These are phyloP conservation scores for Pseudozyma sp. DNA, from an alignment of 1,284 basidiomycete genomes.

Conservation along the genomic window DNA sequence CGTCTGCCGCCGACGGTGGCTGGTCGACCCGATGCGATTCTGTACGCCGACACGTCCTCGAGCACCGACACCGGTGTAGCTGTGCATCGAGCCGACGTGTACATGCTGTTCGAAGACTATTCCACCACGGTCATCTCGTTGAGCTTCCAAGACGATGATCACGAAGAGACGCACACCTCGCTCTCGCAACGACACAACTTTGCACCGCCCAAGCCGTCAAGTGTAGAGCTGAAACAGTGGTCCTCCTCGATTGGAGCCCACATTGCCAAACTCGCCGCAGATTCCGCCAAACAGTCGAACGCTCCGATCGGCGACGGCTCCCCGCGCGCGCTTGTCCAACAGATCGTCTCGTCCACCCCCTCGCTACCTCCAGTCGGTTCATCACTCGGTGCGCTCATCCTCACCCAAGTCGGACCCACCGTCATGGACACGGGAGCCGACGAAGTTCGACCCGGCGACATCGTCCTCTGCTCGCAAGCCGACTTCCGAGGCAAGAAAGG, in stretches of 20 bases:
- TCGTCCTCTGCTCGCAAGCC: constrained; percentile 80
- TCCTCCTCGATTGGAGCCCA: constrained; percentile 81
- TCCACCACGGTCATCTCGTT: constrained; percentile 53
- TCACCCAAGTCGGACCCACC: constrained; percentile 75
- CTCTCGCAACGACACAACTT: constrained; percentile 45
- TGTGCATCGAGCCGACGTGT: constrained; percentile 45
- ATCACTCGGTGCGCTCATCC: constrained; percentile 41
- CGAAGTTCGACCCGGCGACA: constrained; percentile 86
- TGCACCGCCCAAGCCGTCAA: constrained; percentile 46
- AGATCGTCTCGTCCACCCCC: constrained; percentile 76
- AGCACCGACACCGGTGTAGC: constrained; percentile 12
- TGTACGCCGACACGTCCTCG: constrained; percentile 48
- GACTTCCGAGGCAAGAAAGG: constrained; percentile 87
- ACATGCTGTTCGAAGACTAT: constrained; percentile 58
- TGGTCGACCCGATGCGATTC: constrained; percentile 52
- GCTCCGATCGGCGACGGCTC: constrained; percentile 80
- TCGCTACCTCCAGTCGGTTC: constrained; percentile 67
- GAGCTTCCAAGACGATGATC: constrained; percentile 51
- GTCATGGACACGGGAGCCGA: constrained; percentile 77
- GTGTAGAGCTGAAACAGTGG: constrained; percentile 78
- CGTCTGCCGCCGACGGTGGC: constrained; percentile 55
- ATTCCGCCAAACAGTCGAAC: constrained; percentile 79
- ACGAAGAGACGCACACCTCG: constrained; percentile 46
- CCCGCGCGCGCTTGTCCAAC: constrained; percentile 79
- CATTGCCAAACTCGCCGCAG: constrained; percentile 73